Evolutionary conservation across 768 basidiomycete species (phyloP).

Genomic region (Panus rudis): DNA sequence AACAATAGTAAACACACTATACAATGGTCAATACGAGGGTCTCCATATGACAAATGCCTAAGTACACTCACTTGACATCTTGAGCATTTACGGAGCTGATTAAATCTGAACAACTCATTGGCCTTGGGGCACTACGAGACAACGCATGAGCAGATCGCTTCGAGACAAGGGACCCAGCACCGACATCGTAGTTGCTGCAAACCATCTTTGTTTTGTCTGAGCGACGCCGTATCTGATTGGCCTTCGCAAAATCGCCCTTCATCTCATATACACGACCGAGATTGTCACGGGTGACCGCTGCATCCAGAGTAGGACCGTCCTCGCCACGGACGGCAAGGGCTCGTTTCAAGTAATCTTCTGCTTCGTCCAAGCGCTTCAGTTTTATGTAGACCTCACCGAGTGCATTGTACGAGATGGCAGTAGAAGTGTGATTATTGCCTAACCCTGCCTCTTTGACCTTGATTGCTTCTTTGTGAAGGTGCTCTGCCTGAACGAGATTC

Average conservation of each 20-base stretch:
- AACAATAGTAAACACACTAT: constrained; percentile 22
- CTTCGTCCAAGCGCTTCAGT: constrained; percentile 28
- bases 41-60: constrained; percentile 9
- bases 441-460: constrained; percentile 19
- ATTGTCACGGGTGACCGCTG: constrained; percentile 32
- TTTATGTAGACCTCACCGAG: constrained; percentile 32
- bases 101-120: too few species aligned
- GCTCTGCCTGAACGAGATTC: constrained; percentile 23
- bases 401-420: constrained; percentile 28
- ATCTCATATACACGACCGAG: constrained; percentile 30
- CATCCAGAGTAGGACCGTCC: constrained; percentile 22
- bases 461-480: constrained; percentile 25
- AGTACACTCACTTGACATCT: constrained; percentile 18
- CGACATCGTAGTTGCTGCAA: constrained; percentile 24
- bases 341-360: constrained; percentile 29
- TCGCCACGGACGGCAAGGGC: constrained; percentile 23
- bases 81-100: constrained; percentile 19
- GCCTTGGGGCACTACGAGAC: neutral
- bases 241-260: constrained; percentile 23
- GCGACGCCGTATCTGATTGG: constrained; percentile 23
- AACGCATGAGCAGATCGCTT: constrained; percentile 1
- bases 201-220: constrained; percentile 20
- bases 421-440: constrained; percentile 19
- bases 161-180: too few species aligned
- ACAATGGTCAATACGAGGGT: neutral